phyloP scores from a whole-genome alignment of 1,284 basidiomycete genomes.

The Papiliotrema nemorosa region DNA sequence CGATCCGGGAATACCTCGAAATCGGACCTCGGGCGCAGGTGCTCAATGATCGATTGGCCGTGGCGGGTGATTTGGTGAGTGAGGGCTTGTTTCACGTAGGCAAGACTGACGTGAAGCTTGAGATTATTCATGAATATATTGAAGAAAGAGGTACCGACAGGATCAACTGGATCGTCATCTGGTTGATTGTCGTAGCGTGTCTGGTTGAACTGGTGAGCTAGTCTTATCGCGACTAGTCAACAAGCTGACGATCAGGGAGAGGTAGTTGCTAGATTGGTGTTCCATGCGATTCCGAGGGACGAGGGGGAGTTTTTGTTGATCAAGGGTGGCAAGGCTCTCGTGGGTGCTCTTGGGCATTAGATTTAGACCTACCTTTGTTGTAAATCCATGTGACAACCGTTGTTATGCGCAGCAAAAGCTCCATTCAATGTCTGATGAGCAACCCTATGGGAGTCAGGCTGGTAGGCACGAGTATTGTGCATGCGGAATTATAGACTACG shows the following conservation, averaged over 20 bases:
- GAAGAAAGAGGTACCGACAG: slow-evolving; percentile 87
- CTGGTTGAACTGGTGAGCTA: slow-evolving; percentile 52
- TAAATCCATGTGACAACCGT: neutral
- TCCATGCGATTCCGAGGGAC: slow-evolving; percentile 47
- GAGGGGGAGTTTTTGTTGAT: slow-evolving; percentile 30
- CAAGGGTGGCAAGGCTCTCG: slow-evolving; percentile 17
- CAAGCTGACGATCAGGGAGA: slow-evolving; percentile 59
- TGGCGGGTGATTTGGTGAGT: slow-evolving; percentile 80
- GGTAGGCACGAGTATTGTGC: neutral
- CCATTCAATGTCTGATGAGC: too few relatives aligned
- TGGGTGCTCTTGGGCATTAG: slow-evolving; percentile 2
- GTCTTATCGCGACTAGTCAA: neutral
- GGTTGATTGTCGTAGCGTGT: slow-evolving; percentile 84
- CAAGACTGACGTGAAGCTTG: slow-evolving; percentile 57
- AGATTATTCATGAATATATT: slow-evolving; percentile 89
- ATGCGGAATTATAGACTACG: neutral
- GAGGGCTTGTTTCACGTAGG: slow-evolving; percentile 14
- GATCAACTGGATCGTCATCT: slow-evolving; percentile 95
- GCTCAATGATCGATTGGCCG: slow-evolving; percentile 81
- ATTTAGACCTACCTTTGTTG: too few relatives aligned
- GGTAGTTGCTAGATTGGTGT: slow-evolving; percentile 72
- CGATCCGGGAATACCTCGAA: slow-evolving; percentile 92
- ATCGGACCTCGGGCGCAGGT: slow-evolving; percentile 79
- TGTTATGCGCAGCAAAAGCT: neutral
- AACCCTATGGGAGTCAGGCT: too few relatives aligned